Evolutionary conservation across 2,329 filamentous ascomycete species (phyloP).

Genomic region (Xylaria sp.): DNA sequence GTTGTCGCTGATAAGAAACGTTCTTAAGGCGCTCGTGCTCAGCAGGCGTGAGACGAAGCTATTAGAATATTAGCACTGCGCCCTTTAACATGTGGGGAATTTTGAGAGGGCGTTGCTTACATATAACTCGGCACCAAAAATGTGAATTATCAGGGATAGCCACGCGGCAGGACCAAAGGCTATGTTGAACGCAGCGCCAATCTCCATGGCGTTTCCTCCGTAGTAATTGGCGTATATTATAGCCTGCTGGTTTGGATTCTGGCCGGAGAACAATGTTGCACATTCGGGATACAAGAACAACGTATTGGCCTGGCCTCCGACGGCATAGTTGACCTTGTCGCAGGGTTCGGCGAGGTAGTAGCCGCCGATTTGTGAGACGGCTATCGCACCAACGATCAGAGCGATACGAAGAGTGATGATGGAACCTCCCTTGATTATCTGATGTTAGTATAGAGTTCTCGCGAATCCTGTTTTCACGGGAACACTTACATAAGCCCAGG

Average conservation of each 20-base stretch:
- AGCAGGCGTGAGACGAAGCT: constrained; percentile 52
- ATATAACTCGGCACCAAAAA: constrained; percentile 59
- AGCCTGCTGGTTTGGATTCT: constrained; percentile 42
- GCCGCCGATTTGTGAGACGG: constrained; percentile 28
- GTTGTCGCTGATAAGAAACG: constrained; percentile 58
- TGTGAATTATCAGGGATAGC: constrained; percentile 63
- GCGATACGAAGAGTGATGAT: constrained; percentile 65
- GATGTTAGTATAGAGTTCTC: not conserved
- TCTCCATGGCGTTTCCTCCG: constrained; percentile 43
- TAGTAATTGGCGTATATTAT: constrained; percentile 50
- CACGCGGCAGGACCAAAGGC: constrained; percentile 64
- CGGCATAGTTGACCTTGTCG: constrained; percentile 58
- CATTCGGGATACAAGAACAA: constrained; percentile 58
- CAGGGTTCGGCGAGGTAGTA: constrained; percentile 54
- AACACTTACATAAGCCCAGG: constrained; percentile 58
- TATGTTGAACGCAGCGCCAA: constrained; percentile 57
- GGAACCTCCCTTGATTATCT: constrained; percentile 51
- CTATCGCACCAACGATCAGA: constrained; percentile 50
- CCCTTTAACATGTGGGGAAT: not conserved
- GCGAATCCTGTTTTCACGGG: not conserved
- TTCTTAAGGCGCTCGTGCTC: constrained; percentile 57
- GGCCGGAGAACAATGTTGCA: constrained; percentile 49
- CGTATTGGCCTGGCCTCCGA: constrained; percentile 45
- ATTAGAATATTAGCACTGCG: not conserved
- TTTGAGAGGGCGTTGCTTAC: constrained; percentile 44